These are phyloP conservation scores for Crithidia acanthocephali DNA, from an alignment of 208 protist species.

Conservation along the genomic window DNA sequence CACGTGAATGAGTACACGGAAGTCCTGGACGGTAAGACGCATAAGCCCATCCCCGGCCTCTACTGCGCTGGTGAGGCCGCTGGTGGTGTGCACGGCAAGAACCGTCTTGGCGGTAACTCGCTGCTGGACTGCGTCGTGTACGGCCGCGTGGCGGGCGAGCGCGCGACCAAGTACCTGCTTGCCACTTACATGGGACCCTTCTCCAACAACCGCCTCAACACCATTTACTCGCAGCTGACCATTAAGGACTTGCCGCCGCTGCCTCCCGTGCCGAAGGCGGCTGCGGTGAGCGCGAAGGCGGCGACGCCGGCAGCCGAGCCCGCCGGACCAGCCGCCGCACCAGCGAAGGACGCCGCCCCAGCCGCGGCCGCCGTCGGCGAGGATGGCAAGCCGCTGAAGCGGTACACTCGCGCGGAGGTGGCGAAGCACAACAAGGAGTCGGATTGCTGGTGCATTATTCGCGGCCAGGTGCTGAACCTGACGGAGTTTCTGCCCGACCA, in stretches of 20 bases:
- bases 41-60: constrained; percentile 78
- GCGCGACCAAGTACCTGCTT: constrained; percentile 59
- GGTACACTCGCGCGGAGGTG: constrained; percentile 56
- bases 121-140: constrained; percentile 97
- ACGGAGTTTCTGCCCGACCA: constrained; percentile 58
- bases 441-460: constrained; percentile 62
- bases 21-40: constrained; percentile 61
- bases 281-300: constrained; percentile 25
- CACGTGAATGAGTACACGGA: constrained; percentile 62
- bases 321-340: constrained; percentile 28
- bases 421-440: constrained; percentile 69
- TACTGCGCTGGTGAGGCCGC: constrained; percentile 95
- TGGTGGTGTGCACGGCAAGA: constrained; percentile 95
- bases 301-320: constrained; percentile 52
- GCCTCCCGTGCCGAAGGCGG: constrained; percentile 47
- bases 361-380: constrained; percentile 27
- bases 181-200: constrained; percentile 50
- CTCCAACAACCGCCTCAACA: constrained; percentile 59
- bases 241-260: constrained; percentile 50
- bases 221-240: constrained; percentile 42
- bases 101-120: constrained; percentile 95
- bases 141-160: constrained; percentile 78
- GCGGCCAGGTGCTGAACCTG: constrained; percentile 58
- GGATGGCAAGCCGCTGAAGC: constrained; percentile 28
- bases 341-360: constrained; percentile 13